phyloP scores from a whole-genome alignment of 2,329 filamentous ascomycete genomes.

The Alternaria postmessia region DNA sequence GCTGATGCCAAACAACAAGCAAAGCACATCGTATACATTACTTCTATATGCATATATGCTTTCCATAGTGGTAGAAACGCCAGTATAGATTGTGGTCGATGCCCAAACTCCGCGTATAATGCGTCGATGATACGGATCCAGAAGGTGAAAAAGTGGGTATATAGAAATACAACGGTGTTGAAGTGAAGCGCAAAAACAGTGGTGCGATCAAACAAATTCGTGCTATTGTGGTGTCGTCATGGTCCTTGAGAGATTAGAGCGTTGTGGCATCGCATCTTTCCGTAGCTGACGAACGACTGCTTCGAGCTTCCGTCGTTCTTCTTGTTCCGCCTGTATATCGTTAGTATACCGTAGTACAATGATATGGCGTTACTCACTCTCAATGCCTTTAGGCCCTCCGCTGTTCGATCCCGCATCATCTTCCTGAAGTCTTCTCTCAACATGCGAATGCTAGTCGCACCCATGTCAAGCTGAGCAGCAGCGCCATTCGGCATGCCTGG shows the following conservation, averaged over 20 bases:
- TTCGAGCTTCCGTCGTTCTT: conserved; percentile 73
- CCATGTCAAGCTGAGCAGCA: conserved; percentile 45
- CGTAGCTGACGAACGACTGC: conserved; percentile 64
- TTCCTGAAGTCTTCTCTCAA: conserved; percentile 79
- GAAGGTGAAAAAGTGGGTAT: neutral
- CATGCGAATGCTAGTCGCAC: conserved; percentile 72
- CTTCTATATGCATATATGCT: conserved; percentile 2
- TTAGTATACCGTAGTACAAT: conserved; percentile 25
- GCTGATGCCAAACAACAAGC: neutral
- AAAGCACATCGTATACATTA: neutral
- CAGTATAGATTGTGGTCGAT: neutral
- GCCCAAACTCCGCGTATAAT: conserved; percentile 4
- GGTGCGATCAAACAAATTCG: neutral
- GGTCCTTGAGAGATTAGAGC: conserved; percentile 24
- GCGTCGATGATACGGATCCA: neutral
- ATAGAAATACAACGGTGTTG: neutral
- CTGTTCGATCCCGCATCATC: conserved; percentile 78
- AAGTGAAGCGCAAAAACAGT: neutral
- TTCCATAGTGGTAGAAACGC: neutral
- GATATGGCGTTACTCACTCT: conserved; percentile 56
- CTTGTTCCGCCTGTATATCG: conserved; percentile 69
- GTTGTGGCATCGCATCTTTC: conserved; percentile 47
- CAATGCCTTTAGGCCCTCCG: conserved; percentile 70
- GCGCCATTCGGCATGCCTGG: conserved; percentile 52
- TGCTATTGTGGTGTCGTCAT: conserved; percentile 16